These are phyloP conservation scores for Secale cereale DNA, from an alignment of 176 grass and related monocot species.

Conservation along the genomic window DNA sequence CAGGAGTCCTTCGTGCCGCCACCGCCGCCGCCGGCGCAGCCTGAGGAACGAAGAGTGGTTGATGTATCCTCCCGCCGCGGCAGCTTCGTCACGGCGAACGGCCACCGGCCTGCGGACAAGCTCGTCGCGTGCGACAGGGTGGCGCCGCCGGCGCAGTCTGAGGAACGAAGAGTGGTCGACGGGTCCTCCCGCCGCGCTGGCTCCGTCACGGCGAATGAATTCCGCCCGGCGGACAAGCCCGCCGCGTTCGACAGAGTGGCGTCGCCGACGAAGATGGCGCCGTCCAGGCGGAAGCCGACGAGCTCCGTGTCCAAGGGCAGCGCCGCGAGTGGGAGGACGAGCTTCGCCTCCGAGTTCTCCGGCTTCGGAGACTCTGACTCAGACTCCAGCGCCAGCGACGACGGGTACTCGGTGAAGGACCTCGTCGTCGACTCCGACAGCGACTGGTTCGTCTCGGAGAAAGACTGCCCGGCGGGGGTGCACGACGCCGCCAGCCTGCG, in stretches of 20 bases:
- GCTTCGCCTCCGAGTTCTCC: slow-evolving; percentile 55
- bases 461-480: slow-evolving; percentile 29
- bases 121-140: too few species aligned
- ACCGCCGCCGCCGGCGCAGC: not conserved
- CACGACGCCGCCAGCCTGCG: slow-evolving; percentile 25
- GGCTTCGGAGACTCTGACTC: slow-evolving; percentile 71
- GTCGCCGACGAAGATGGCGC: slow-evolving; percentile 17
- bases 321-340: slow-evolving; percentile 31
- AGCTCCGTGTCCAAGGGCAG: slow-evolving; percentile 1
- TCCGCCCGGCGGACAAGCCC: slow-evolving; percentile 27
- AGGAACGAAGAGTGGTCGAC: slow-evolving; percentile 29
- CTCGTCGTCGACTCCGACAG: slow-evolving; percentile 83
- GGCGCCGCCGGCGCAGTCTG: not conserved
- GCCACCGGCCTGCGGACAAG: slow-evolving; percentile 27
- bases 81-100: slow-evolving; percentile 18
- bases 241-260: not conserved
- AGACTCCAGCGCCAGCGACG: slow-evolving; percentile 75
- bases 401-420: slow-evolving; percentile 94
- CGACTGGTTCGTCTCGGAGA: slow-evolving; percentile 82
- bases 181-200: not conserved
- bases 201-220: slow-evolving; percentile 16
- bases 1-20: slow-evolving; percentile 46
- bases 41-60: slow-evolving; percentile 28
- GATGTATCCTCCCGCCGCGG: not conserved
- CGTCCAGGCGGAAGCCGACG: slow-evolving; percentile 2